A percentile compares a stretch with the other conserved stretches of the same genome.
Evolutionary conservation across 768 basidiomycete species (phyloP).

Genomic region (Kwoniella sp.): DNA sequence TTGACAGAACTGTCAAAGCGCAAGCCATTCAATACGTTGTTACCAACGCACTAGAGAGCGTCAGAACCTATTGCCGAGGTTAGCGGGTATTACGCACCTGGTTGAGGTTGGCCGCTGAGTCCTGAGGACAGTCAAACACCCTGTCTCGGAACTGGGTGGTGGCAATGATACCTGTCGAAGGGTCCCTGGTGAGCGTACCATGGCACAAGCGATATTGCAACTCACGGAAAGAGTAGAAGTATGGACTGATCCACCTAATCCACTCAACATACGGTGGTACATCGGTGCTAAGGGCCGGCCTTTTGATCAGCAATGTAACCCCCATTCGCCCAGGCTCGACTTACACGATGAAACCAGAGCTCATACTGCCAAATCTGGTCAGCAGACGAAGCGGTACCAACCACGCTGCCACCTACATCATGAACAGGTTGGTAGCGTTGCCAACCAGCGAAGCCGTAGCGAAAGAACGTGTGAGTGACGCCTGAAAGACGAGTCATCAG

Average conservation of each 20-base stretch:
- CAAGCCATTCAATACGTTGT: constrained; percentile 51
- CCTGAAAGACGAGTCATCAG: constrained; percentile 15
- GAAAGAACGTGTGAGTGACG: constrained; percentile 30
- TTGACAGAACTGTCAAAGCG: constrained; percentile 37
- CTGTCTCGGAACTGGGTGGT: constrained; percentile 52
- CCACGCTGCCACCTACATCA: constrained; percentile 34
- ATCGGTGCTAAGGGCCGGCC: constrained; percentile 22
- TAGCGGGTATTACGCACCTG: constrained; percentile 11
- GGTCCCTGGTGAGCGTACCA: not conserved
- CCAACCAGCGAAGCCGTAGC: constrained; percentile 31
- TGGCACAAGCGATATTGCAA: constrained; percentile 2
- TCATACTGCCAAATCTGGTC: constrained; percentile 27
- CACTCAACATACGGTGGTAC: constrained; percentile 51
- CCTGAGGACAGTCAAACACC: constrained; percentile 35
- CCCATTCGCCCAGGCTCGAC: too few relatives aligned
- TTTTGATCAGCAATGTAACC: too few relatives aligned
- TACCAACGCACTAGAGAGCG: constrained; percentile 47
- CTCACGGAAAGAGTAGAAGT: constrained; percentile 52
- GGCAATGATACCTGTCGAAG: constrained; percentile 41
- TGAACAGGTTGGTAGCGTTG: constrained; percentile 35
- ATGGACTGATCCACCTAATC: constrained; percentile 52
- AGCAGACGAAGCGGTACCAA: too few relatives aligned
- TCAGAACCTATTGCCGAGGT: not conserved
- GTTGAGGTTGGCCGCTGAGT: constrained; percentile 32
- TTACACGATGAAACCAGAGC: constrained; percentile 37